Conservation (phyloP, 805 yeast species). For the Candida patagonica region DNA sequence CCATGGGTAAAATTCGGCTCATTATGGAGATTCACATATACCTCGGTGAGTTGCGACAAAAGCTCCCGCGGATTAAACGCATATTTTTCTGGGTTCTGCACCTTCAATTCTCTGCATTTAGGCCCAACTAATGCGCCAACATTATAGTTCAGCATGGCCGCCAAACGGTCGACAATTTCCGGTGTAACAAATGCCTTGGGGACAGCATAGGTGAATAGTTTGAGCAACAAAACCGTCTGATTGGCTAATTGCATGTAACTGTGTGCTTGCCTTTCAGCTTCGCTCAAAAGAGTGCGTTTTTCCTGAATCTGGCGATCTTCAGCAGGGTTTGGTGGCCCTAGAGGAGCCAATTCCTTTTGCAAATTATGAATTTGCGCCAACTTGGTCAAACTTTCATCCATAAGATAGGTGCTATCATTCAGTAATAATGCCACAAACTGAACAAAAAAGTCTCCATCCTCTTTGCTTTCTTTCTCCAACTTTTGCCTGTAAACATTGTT, state of each 20-base stretch:
- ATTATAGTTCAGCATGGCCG: conserved; percentile 93
- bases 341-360: conserved; percentile 45
- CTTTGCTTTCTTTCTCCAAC: conserved; percentile 54
- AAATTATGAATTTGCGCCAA: conserved; percentile 66
- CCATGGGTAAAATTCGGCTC: conserved; percentile 64
- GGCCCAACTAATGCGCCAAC: conserved; percentile 92
- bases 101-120: conserved; percentile 80
- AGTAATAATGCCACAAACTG: conserved; percentile 90
- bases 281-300: conserved; percentile 42
- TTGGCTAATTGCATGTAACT: conserved; percentile 77
- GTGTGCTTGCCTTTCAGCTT: conserved; percentile 68
- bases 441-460: conserved; percentile 75
- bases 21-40: conserved; percentile 61
- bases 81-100: conserved; percentile 71
- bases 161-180: conserved; percentile 87
- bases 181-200: conserved; percentile 79
- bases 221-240: conserved; percentile 71
- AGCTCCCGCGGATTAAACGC: conserved; percentile 72
- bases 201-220: conserved; percentile 73
- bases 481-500: conserved; percentile 59
- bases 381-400: conserved; percentile 84
- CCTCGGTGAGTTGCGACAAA: conserved; percentile 58
- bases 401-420: conserved; percentile 83
- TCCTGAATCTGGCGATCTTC: conserved; percentile 40
- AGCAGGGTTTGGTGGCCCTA: conserved; percentile 28